Evolutionary conservation across 148 eudicot species (phyloP).

Genomic region (Camellia lanceoleosa): DNA sequence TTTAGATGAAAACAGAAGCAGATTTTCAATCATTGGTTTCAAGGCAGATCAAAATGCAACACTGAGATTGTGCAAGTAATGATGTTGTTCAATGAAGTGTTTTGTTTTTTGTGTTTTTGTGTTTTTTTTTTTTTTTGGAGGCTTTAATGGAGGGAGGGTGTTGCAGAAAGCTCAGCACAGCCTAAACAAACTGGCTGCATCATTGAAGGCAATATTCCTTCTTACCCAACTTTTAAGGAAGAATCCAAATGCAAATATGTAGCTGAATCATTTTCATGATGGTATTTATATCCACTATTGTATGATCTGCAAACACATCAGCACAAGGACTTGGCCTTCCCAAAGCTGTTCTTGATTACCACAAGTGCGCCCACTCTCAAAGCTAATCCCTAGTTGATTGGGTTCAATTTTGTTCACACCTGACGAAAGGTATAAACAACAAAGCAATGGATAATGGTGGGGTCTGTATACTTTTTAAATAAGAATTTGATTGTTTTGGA

Average conservation of each 20-base stretch:
- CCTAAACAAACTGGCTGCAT: conserved; percentile 1
- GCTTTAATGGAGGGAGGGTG: neutral
- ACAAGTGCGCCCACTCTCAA: too few relatives aligned
- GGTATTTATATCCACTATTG: neutral
- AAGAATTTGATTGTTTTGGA: too few relatives aligned
- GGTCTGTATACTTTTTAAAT: too few relatives aligned
- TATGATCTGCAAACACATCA: neutral
- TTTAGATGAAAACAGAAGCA: conserved; percentile 17
- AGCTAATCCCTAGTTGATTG: too few relatives aligned
- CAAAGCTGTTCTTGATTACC: too few relatives aligned
- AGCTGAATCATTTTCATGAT: neutral
- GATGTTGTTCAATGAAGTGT: neutral
- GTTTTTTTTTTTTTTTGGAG: neutral
- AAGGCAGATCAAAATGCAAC: neutral
- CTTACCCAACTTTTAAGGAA: neutral
- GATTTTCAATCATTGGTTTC: neutral
- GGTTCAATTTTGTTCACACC: too few relatives aligned
- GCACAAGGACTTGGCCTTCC: neutral
- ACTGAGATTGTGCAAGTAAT: neutral
- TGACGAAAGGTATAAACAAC: too few relatives aligned
- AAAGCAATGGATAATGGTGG: too few relatives aligned
- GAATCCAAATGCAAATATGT: neutral
- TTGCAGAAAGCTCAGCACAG: neutral
- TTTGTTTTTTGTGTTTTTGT: neutral
- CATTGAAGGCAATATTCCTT: neutral